Evolutionary conservation across 176 grass and related monocot species (phyloP), one percentile per base, ranked within the genome.

Genomic region (Carex pumila): DNA sequence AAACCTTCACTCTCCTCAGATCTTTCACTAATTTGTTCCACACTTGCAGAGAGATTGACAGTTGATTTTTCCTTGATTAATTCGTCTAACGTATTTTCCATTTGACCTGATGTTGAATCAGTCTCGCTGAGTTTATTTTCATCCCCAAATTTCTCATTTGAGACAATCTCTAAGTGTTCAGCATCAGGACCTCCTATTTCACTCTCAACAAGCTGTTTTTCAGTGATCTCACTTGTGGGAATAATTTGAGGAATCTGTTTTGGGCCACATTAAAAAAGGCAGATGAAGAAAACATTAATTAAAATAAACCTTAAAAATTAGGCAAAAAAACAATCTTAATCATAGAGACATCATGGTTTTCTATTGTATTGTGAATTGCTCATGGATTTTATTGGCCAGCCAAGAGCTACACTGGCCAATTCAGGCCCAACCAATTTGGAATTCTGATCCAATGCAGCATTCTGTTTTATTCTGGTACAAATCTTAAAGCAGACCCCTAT

Each of bases 131-230:
- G 14, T 50, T 37, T 22, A 5, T 9, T 79, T 61, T 67, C 60
- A 43, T 85, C 71, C 54, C 13, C 43, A 64, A 66, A n/a, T 18
- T 79, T 65, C 55, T 85, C 84, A 78, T 63, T 53, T 52, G 67
- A 60, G 14, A 41, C 21, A 30, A 61, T 75, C 21, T 60, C 36
- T 17, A 66, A 37, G 13, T 79, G 7, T 72, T 49, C 41, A 1
- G 69, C 7, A 49, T 72, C 39, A 72, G 17, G 69, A n/a, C 1
- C 5, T 72, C 22, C 18, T 11, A 41, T 21, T 72, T 72, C 69
- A 12, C 17, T 72, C 41, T 72, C 68, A 71, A 45, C 68, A 45
- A 47, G 8, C 2, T 71, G 36, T 57, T 13, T 8, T 45, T 85
- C 56, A 61, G 34, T 25, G 7, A 45, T 45, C 54, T 64, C 65